Base-by-base conservation (phyloP, 306 rosid genomes). In the Luffa aegyptiaca region DNA sequence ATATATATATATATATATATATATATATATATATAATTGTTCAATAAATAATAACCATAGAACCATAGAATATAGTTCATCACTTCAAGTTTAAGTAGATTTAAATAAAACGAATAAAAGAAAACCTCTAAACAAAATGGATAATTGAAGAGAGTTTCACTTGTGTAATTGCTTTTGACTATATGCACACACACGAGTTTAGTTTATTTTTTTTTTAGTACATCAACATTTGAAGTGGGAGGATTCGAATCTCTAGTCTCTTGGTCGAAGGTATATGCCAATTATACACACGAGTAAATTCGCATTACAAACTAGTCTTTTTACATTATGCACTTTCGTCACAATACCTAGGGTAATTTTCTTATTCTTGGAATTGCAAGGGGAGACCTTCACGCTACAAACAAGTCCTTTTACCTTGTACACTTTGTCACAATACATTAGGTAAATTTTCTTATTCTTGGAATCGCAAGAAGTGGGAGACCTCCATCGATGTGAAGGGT, bases 401-500 rank as follows among this genome's bases (percentile, higher is more conserved):
- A 59, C 6, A 21, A 9, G 37, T 10, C 5, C 65, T 3, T 26
- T 21, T 10, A 59, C 59, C 21, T 13, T 31, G 3, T 31, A 13
- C 36, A 64, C 17, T 33, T 36, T 35, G 8, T 64, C 20, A 44
- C 6, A 18, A 5, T 10, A 56, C 68, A 33, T 70, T 42, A 36
- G 4, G 77, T 8, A 7, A 4, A 5, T 52, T 26, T 56, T 11
- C 13, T 56, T 13, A 49, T 59, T 87, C 93, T 91, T 21, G 83
- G 71, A 79, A 86, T 59, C 58, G 93, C 97, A 75, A 17, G 48
- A 2, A 91, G 84, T 11, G 86, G 88, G 52, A 91, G 98, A 1
- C 89, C 92, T 59, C 89, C 92, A 33, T 89, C 88, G 68, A 93
- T 83, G 81, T 93, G 98, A 80, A 93, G 95, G 0, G 98, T 93